A percentile compares a stretch with the other conserved stretches of the same genome.
Evolutionary conservation across 352 stramenopile species (phyloP).

Genomic region (Paralagenidium karlingii): DNA sequence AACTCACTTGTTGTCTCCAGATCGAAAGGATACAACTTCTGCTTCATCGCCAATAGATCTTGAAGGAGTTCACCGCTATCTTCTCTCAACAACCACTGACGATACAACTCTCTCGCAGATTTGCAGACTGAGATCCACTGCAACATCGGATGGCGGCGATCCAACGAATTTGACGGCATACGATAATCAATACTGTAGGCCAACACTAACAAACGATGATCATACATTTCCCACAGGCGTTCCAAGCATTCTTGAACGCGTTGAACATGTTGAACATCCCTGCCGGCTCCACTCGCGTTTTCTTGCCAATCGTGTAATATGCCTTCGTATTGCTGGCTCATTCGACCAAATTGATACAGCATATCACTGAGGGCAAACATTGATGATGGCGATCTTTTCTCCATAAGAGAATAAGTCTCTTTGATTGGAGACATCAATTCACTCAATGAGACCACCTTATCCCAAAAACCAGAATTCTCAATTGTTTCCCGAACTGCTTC

Average conservation of each 20-base stretch:
- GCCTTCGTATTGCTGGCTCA: slow-evolving; percentile 56
- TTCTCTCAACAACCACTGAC: slow-evolving; percentile 55
- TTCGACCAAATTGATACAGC: slow-evolving; percentile 67
- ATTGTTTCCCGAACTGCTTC: slow-evolving; percentile 33
- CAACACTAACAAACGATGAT: slow-evolving; percentile 55
- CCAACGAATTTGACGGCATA: slow-evolving; percentile 29
- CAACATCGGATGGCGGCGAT: slow-evolving; percentile 28
- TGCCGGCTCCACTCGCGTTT: slow-evolving; percentile 24
- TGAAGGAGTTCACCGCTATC: slow-evolving; percentile 61
- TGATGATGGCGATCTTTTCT: slow-evolving; percentile 11
- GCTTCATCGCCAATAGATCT: slow-evolving; percentile 58
- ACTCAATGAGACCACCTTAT: slow-evolving; percentile 54
- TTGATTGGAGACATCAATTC: slow-evolving; percentile 72
- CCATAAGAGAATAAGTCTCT: slow-evolving; percentile 58
- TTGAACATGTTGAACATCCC: too few relatives aligned
- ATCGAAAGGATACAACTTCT: slow-evolving; percentile 68
- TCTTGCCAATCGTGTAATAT: slow-evolving; percentile 67
- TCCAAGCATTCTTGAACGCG: too few relatives aligned
- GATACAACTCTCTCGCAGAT: slow-evolving; percentile 66
- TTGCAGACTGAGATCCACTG: slow-evolving; percentile 69
- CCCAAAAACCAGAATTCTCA: slow-evolving; percentile 55
- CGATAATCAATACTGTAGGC: slow-evolving; percentile 70
- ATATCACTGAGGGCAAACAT: slow-evolving; percentile 57
- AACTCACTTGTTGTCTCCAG: slow-evolving; percentile 58
- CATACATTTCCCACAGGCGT: slow-evolving; percentile 66